These are phyloP conservation scores for Penicillium chermesinum DNA, from an alignment of 495 filamentous ascomycete genomes.

Conservation along the genomic window DNA sequence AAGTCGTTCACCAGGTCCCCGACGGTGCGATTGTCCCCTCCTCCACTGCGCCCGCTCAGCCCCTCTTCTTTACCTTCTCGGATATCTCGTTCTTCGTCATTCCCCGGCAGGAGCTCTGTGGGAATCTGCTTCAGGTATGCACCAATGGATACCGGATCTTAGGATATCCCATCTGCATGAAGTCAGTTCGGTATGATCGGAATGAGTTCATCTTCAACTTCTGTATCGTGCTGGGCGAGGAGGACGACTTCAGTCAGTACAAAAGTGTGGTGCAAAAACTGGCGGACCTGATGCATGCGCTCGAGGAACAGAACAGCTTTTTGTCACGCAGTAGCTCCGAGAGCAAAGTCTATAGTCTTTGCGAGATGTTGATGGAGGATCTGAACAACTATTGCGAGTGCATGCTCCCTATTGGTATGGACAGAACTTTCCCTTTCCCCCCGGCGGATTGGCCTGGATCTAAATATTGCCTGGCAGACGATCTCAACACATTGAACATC, in stretches of 20 bases:
- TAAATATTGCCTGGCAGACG: slow-evolving; percentile 51
- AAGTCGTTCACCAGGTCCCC: slow-evolving; percentile 56
- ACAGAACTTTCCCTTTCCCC: slow-evolving; percentile 8
- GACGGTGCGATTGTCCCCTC: slow-evolving; percentile 66
- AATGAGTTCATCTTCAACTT: slow-evolving; percentile 99
- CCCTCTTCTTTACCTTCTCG: slow-evolving; percentile 75
- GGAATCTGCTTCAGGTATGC: slow-evolving; percentile 71
- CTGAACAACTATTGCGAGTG: slow-evolving; percentile 96
- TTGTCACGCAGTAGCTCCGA: slow-evolving; percentile 47
- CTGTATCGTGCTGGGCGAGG: slow-evolving; percentile 73
- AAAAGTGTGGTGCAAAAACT: slow-evolving; percentile 80
- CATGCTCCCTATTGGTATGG: slow-evolving; percentile 88
- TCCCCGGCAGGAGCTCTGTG: slow-evolving; percentile 85
- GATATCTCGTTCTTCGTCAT: slow-evolving; percentile 86
- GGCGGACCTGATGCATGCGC: slow-evolving; percentile 73
- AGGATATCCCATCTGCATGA: slow-evolving; percentile 84
- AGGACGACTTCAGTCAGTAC: slow-evolving; percentile 62
- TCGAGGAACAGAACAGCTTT: slow-evolving; percentile 84
- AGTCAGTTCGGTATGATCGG: slow-evolving; percentile 66
- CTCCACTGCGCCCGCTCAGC: slow-evolving; percentile 42
- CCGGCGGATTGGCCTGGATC: slow-evolving; percentile 7
- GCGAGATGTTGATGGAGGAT: slow-evolving; percentile 91
- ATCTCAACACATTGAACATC: slow-evolving; percentile 92
- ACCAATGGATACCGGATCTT: slow-evolving; percentile 75
- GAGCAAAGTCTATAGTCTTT: slow-evolving; percentile 70